Evolutionary conservation across 78 protist species (phyloP), one percentile per base, ranked within the genome.

Genomic region (Planoprotostelium fungivorum): DNA sequence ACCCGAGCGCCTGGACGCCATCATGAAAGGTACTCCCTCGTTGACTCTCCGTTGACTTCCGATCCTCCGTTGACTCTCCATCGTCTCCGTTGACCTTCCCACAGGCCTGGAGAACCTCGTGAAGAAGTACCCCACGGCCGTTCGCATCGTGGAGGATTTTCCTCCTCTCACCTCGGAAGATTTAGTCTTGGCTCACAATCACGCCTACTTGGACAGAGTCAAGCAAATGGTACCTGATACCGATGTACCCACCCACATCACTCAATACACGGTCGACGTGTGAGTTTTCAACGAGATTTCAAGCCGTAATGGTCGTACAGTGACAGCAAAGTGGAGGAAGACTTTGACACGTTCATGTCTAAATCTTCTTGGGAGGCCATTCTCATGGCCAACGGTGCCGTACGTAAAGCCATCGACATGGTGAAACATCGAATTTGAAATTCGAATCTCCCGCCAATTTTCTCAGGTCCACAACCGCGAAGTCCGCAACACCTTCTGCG

Each of bases 351-450:
- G 0, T 90, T 90, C 87, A 73, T 94, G 34, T 85, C 93, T 34
- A 89, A 88, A 31, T 88, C 93, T 37, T 92, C 96, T 29, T 89
- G 88, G 90, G 88, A 89, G 34, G 94, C 96, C 0, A 94, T 94
- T 0, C 38, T 90, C 39, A 84, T 91, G 36, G 96, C 96, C 1
- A 35, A 91, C 28, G 96, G 96, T 29, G 86, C 96, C 34, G 96
- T 94, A 9, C 90, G 93, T 73, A 51, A 89, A 16, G 96, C 96
- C 16, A 92, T 94, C 38, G 94, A 94, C 38, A 63, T 89, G 0
- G 96, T 94, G 28, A 73, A 51, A 51, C 73, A 51, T 51, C 87
- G 16, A 85, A 5, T 23, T 5, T 85, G 16, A 35, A 85, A 36
- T 85, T 23, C 16, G 16, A 36, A 36, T 85, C 5, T 85, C 5